Conservation (phyloP, 2,329 filamentous ascomycete genomes). For the Hirsutella thompsonii region DNA sequence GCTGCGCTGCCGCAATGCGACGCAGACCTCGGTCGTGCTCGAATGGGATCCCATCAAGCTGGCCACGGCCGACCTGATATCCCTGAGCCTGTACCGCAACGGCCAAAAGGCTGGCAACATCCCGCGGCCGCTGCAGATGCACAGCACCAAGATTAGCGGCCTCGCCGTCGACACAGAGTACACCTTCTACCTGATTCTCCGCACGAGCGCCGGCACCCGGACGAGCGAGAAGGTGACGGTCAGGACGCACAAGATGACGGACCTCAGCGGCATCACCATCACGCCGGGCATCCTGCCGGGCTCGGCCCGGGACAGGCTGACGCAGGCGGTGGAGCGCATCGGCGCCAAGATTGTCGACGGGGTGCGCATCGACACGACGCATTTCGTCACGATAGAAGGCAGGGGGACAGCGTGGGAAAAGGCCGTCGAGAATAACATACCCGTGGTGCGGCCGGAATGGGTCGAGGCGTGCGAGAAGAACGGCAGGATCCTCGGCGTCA, state of each 20-base stretch:
- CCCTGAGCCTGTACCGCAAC: slow-evolving; percentile 85
- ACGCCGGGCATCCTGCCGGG: slow-evolving; percentile 77
- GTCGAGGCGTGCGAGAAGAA: slow-evolving; percentile 91
- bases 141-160: slow-evolving; percentile 92
- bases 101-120: slow-evolving; percentile 94
- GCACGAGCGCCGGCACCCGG: slow-evolving; percentile 81
- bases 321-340: slow-evolving; percentile 69
- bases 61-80: slow-evolving; percentile 82
- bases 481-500: slow-evolving; percentile 83
- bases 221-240: slow-evolving; percentile 73
- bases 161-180: slow-evolving; percentile 96
- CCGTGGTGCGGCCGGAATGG: slow-evolving; percentile 94
- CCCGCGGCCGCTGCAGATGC: slow-evolving; percentile 72
- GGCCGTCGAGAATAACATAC: slow-evolving; percentile 94
- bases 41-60: slow-evolving; percentile 96
- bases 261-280: slow-evolving; percentile 88
- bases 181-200: slow-evolving; percentile 81
- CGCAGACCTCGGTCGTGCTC: slow-evolving; percentile 94
- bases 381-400: slow-evolving; percentile 94
- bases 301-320: slow-evolving; percentile 58
- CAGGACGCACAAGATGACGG: slow-evolving; percentile 96
- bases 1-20: slow-evolving; percentile 89
- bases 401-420: slow-evolving; percentile 88
- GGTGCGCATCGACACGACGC: slow-evolving; percentile 92
- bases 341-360: slow-evolving; percentile 83